A percentile compares a stretch with the other conserved stretches of the same genome.
phyloP scores from a whole-genome alignment of 202 grass and related monocot species.

The Thinopyrum obtusiflorum region DNA sequence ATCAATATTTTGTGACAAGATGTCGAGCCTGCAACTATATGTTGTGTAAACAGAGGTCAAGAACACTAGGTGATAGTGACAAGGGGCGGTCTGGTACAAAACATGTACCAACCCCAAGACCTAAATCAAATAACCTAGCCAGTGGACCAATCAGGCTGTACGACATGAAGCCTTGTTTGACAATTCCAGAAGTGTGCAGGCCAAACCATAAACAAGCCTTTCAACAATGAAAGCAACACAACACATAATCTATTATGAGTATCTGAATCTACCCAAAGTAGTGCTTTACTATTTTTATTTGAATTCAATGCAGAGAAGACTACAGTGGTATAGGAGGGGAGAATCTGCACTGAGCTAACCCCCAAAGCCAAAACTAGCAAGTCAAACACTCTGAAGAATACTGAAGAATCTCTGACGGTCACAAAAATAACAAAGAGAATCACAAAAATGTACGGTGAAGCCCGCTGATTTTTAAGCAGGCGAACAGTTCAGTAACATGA shows the following conservation, averaged over 20 bases:
- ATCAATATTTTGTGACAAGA: neutral
- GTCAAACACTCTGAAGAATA: neutral
- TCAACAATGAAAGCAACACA: neutral
- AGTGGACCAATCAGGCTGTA: slow-evolving; percentile 33
- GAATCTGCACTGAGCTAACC: neutral
- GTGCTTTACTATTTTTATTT: neutral
- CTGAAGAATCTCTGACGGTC: neutral
- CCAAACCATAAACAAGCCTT: slow-evolving; percentile 28
- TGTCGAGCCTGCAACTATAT: slow-evolving; percentile 9
- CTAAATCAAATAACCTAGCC: slow-evolving; percentile 1
- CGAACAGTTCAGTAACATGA: neutral
- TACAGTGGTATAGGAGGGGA: neutral
- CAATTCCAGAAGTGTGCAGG: slow-evolving; percentile 31
- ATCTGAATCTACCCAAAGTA: slow-evolving; percentile 21
- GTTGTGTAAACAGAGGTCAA: neutral
- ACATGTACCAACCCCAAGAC: neutral
- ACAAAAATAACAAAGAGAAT: neutral
- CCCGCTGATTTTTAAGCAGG: neutral
- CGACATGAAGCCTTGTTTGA: slow-evolving; percentile 23
- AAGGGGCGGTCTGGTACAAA: neutral
- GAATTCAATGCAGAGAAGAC: neutral
- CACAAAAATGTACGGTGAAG: neutral
- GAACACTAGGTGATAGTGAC: neutral
- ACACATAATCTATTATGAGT: neutral
- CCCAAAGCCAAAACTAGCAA: neutral